Percentiles rank a stretch among this genome's conserved stretches.
Evolutionary conservation across 129 eudicot genomes (phyloP).

Genomic region (Calendula officinalis): DNA sequence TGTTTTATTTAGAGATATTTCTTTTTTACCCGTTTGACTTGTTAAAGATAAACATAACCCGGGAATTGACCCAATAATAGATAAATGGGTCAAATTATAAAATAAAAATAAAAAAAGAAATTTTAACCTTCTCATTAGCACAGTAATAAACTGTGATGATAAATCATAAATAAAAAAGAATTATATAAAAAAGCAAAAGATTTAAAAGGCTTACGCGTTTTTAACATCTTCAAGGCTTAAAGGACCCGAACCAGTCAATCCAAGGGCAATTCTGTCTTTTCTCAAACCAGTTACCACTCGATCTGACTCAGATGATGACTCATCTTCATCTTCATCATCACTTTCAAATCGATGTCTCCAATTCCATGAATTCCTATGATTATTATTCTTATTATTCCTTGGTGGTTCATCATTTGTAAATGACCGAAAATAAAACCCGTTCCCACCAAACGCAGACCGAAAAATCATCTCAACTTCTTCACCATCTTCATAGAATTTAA

Average conservation of each 20-base stretch:
- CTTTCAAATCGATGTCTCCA: conserved; percentile 47
- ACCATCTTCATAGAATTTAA: conserved; percentile 65
- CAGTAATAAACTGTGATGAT: background rate
- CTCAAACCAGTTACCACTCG: conserved; percentile 33
- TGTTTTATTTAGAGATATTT: too few species aligned
- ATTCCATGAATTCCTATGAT: conserved; percentile 39
- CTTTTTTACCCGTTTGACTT: too few species aligned
- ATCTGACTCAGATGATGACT: conserved; percentile 43
- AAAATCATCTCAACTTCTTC: conserved; percentile 61
- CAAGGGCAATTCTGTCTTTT: conserved; percentile 67
- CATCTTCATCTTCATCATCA: conserved; percentile 46
- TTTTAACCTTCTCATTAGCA: too few species aligned
- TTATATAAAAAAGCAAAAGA: background rate
- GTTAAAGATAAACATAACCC: too few species aligned
- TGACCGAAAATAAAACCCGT: conserved; percentile 57
- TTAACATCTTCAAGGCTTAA: conserved; percentile 75
- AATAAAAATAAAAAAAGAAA: too few species aligned
- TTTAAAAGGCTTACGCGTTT: conserved; percentile 57
- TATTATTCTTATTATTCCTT: conserved; percentile 32
- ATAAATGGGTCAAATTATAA: too few species aligned
- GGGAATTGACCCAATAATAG: too few species aligned
- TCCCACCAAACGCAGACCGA: conserved; percentile 70
- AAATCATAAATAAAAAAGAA: background rate
- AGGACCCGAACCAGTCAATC: conserved; percentile 82
- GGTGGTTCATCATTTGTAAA: conserved; percentile 57